Base-by-base conservation (phyloP, 2,329 filamentous ascomycete genomes). In the Sporothrix curviconia region DNA sequence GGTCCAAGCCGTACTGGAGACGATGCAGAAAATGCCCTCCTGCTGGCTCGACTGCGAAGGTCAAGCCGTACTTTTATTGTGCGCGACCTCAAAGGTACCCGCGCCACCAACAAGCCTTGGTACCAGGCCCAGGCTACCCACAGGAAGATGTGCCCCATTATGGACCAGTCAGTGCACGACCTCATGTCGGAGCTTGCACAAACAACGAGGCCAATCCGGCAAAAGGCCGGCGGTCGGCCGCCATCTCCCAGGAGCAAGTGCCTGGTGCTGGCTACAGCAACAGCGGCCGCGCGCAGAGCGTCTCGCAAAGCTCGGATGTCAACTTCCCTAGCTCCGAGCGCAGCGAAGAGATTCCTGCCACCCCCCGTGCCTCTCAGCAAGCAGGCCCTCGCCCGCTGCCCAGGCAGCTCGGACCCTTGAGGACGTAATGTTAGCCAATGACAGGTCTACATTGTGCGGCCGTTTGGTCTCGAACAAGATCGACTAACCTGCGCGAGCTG, bases 131-230 rank as follows among this genome's bases (percentile, higher is more conserved):
- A 95, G 69, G 86, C 14, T 99, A 96, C 68, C 94, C 94, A 0
- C 91, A 94, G 67, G 94, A 99, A 78, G 92, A 99, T 55, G 88
- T 99, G 44, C 92, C n/a, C 92, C 3, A 80, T 97, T 47, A 96
- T 99, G 87, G 95, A 99, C 79, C 90, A 95, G 71, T 85, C 86
- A 6, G 83, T 96, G 52, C 95, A 96, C 68, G 92, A 99, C 72
- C 79, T 90, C 55, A 95, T 97, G 86, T 83, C 94, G 24, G 92
- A 96, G 68, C 76, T 97, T 51, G 91, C 92, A 0, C 83, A 89
- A 61, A 85, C 86, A 59, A n/a, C n/a, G 87, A 95, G 66, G 89
- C 88, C 78, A 78, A 86, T 34, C 83, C n/a, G 83, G 59, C 79
- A 87, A 67, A 81, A 86, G 63, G 72, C 76, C 12, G 40, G 75